phyloP scores from a whole-genome alignment of 2,329 filamentous ascomycete genomes.

The Thelonectria olida region DNA sequence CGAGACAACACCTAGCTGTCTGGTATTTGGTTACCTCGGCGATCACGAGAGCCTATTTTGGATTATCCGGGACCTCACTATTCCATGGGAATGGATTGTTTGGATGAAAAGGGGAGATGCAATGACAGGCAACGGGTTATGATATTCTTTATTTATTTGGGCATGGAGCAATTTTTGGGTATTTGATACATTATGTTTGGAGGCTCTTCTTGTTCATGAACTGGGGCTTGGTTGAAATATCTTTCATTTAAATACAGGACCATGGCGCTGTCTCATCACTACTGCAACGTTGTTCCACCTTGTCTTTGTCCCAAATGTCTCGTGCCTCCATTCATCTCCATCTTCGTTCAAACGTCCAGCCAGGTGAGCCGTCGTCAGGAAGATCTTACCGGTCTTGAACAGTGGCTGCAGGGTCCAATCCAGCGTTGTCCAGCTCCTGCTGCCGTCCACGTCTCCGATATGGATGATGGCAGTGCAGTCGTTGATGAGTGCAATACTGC shows the following conservation, averaged over 20 bases:
- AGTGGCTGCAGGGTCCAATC: neutral
- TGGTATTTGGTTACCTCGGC: neutral
- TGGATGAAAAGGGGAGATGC: neutral
- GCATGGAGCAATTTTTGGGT: neutral
- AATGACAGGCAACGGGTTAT: neutral
- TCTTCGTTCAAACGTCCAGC: too few species aligned
- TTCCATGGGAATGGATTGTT: neutral
- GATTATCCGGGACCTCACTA: neutral
- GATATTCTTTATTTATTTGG: neutral
- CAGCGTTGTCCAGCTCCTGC: neutral
- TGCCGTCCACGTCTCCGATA: conserved; percentile 29
- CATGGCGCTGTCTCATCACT: neutral
- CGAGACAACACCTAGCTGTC: neutral
- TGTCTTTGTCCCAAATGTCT: neutral
- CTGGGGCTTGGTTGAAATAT: neutral
- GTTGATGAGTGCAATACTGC: conserved; percentile 30
- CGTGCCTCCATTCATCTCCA: neutral
- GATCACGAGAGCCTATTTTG: neutral
- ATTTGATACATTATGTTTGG: neutral
- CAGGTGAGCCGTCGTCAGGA: neutral
- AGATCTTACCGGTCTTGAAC: neutral
- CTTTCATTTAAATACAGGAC: conserved; percentile 8
- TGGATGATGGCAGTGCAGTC: conserved; percentile 32
- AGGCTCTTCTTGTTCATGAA: neutral
- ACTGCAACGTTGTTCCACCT: neutral